These are phyloP conservation scores for Mycena venus DNA, from an alignment of 768 basidiomycete genomes.

Conservation along the genomic window DNA sequence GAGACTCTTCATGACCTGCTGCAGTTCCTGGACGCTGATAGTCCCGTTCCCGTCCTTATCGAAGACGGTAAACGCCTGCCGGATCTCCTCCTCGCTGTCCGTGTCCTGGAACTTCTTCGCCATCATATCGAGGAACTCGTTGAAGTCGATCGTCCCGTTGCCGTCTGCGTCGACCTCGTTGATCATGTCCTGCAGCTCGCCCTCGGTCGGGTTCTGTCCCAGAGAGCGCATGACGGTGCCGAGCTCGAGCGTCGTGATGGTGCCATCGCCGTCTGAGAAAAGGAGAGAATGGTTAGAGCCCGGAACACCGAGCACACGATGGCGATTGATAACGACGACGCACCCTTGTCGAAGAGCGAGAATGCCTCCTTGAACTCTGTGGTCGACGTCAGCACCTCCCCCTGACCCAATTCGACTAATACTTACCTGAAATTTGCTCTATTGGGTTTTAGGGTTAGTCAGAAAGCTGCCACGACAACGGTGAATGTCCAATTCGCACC, in stretches of 20 bases:
- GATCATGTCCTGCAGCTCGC: conserved; percentile 95
- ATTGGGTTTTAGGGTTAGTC: conserved; percentile 25
- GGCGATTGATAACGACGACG: conserved; percentile 38
- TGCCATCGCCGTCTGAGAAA: conserved; percentile 86
- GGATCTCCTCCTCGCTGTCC: conserved; percentile 94
- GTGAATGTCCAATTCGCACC: conserved; percentile 51
- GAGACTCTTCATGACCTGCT: conserved; percentile 92
- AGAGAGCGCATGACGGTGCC: conserved; percentile 95
- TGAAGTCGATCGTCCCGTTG: conserved; percentile 88
- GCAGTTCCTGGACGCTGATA: conserved; percentile 88
- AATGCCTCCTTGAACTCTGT: conserved; percentile 99
- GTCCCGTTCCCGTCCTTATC: conserved; percentile 96
- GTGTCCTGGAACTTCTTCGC: conserved; percentile 68
- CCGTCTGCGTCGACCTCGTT: conserved; percentile 92
- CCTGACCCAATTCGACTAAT: neutral
- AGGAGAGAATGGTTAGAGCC: neutral
- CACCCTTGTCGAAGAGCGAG: conserved; percentile 96
- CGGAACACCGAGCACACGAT: neutral
- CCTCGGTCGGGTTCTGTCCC: conserved; percentile 93
- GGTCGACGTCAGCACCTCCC: conserved; percentile 12
- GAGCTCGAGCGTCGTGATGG: conserved; percentile 91
- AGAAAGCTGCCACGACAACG: neutral
- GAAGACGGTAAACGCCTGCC: conserved; percentile 97
- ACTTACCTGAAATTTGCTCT: conserved; percentile 94
- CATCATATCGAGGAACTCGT: conserved; percentile 89